Conservation (phyloP, 2,329 filamentous ascomycete genomes). For the Aspergillus novofumigatus region DNA sequence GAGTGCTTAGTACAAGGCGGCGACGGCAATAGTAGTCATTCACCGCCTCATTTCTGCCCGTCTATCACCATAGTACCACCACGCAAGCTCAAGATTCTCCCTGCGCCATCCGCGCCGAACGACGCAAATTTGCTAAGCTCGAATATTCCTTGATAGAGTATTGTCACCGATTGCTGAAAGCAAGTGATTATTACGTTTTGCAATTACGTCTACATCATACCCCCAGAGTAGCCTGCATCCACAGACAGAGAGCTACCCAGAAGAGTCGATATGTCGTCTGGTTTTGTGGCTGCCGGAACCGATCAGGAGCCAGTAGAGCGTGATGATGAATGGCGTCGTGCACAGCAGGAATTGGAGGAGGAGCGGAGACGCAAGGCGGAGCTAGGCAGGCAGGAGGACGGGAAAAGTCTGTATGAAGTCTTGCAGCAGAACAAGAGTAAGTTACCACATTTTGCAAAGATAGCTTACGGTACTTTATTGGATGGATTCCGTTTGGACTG, state of each 20-base stretch:
- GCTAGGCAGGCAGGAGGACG: constrained; percentile 50
- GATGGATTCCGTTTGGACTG: constrained; percentile 21
- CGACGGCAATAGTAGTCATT: not conserved
- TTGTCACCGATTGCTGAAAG: not conserved
- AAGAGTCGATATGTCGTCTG: constrained; percentile 38
- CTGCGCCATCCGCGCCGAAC: not conserved
- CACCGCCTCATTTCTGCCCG: not conserved
- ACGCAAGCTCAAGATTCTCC: not conserved
- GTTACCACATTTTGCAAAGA: constrained; percentile 13
- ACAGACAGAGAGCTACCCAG: not conserved
- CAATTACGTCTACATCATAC: not conserved
- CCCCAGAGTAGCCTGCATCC: not conserved
- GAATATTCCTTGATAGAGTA: not conserved
- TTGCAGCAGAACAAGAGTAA: constrained; percentile 49
- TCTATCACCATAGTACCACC: not conserved
- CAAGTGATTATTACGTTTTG: not conserved
- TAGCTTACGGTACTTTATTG: not conserved
- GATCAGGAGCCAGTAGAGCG: constrained; percentile 36
- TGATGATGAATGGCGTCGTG: constrained; percentile 43
- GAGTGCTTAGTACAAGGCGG: not conserved
- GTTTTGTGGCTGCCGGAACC: constrained; percentile 44
- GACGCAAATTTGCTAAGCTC: not conserved
- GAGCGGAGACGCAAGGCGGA: constrained; percentile 43
- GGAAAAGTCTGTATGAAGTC: constrained; percentile 48
- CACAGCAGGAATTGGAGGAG: constrained; percentile 44